Base-by-base conservation (phyloP, 805 yeast species). In the Starmerella bombicola region DNA sequence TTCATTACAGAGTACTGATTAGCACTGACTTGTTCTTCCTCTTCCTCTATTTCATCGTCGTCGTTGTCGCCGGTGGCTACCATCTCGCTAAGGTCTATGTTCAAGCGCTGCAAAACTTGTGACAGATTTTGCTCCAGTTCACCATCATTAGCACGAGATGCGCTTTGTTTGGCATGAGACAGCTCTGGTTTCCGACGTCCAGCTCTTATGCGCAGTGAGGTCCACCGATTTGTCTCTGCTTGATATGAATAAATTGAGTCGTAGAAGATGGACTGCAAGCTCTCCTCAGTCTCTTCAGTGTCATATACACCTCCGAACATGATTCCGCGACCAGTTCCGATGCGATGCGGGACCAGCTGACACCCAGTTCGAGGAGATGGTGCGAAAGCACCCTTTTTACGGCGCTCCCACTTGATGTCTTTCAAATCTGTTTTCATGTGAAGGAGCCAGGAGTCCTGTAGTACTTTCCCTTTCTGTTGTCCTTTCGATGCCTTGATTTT, bases 291-390 rank as follows among this genome's bases (percentile, higher is more conserved):
- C 61, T 88, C 98, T 52, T 86, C 95, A 46, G 72, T 81, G 60
- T 88, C 97, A 54, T 73, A 86, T 12, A 91, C 98, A 53, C 97
- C 97, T 29, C 97, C 97, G 64, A 88, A 91, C 55, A 86, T 54
- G 8, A 88, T 70, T 43, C 96, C 96, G 64, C 96, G 75, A 43
- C 93, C 93, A 53, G 82, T 80, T 4, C 51, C 51, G 13, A 45
- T 10, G 5, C 49, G 45, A 61, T 88, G 97, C 49, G 69, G 69
- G 8, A 77, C 85, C 78, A 88, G 73, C 3, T 93, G 78, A 55
- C 93, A 80, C 0, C 98, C 97, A n/a, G 83, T 95, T 53, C 97
- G 71, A 12, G 96, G 81, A 1, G 88, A 74, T 3, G 96, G 96
- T 46, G 78, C 85, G 57, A 78, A 81, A 3, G 94, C 94, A 56